Evolutionary conservation across 495 filamentous ascomycete species (phyloP).

Genomic region (Gamarada debralockiae): DNA sequence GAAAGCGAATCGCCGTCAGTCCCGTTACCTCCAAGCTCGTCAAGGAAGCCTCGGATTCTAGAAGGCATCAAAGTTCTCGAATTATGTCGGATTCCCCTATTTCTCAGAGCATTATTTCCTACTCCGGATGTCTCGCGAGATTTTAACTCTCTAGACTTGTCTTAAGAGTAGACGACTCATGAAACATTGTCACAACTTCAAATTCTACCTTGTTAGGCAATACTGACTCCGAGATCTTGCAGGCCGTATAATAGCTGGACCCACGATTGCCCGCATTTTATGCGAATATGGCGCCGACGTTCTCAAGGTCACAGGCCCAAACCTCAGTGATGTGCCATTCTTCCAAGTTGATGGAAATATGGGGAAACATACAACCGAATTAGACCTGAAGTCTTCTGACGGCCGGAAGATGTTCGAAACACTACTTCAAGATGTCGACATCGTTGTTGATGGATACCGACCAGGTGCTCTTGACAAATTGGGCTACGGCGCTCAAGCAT

Average conservation of each 20-base stretch:
- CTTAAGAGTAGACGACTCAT: too few relatives aligned
- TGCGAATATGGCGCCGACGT: conserved; percentile 60
- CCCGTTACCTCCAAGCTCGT: conserved; percentile 43
- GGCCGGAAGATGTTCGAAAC: conserved; percentile 53
- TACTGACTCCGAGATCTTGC: too few relatives aligned
- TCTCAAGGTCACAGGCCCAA: conserved; percentile 62
- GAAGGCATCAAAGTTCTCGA: conserved; percentile 57
- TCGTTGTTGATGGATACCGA: conserved; percentile 64
- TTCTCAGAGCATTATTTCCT: too few relatives aligned
- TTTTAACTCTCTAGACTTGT: too few relatives aligned
- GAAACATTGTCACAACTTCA: too few relatives aligned
- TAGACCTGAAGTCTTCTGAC: conserved; percentile 54
- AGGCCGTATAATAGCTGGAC: conserved; percentile 59
- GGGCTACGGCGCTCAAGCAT: conserved; percentile 53
- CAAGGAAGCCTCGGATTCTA: conserved; percentile 35
- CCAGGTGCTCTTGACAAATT: conserved; percentile 63
- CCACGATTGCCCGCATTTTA: conserved; percentile 61
- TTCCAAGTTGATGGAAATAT: conserved; percentile 79
- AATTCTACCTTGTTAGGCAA: too few relatives aligned
- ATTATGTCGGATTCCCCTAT: too few relatives aligned
- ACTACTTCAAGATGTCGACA: conserved; percentile 53
- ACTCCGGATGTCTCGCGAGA: too few relatives aligned
- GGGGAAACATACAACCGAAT: conserved; percentile 46
- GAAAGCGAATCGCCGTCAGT: conserved; percentile 44
- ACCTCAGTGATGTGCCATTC: conserved; percentile 69